Evolutionary conservation across 2,329 filamentous ascomycete species (phyloP).

Genomic region (Spiromastix sp.): DNA sequence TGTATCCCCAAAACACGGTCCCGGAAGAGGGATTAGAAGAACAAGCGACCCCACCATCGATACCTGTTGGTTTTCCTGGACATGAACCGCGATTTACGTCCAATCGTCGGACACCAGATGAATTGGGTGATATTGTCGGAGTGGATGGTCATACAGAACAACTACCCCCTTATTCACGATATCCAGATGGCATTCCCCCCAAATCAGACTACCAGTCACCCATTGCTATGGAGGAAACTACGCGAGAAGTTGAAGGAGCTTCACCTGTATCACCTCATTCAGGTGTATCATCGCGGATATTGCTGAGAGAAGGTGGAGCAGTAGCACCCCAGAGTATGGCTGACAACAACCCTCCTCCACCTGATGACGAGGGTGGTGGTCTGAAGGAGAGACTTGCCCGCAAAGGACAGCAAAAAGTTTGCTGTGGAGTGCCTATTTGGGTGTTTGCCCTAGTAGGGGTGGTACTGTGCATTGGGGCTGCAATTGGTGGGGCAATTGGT

Average conservation of each 20-base stretch:
- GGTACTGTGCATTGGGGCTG: conserved; percentile 38
- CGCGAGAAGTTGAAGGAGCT: conserved; percentile 29
- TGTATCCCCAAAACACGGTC: conserved; percentile 74
- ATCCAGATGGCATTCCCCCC: conserved; percentile 63
- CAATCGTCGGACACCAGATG: conserved; percentile 58
- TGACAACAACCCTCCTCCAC: conserved; percentile 10
- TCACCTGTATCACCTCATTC: conserved; percentile 19
- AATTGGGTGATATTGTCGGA: conserved; percentile 76
- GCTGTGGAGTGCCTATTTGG: conserved; percentile 44
- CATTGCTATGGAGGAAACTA: conserved; percentile 22
- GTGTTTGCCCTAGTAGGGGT: conserved; percentile 37
- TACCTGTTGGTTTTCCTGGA: conserved; percentile 67
- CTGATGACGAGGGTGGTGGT: conserved; percentile 20
- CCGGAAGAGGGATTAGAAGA: conserved; percentile 44
- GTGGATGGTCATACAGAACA: conserved; percentile 84
- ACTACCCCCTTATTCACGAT: conserved; percentile 81
- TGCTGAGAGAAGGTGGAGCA: conserved; percentile 10
- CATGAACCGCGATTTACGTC: conserved; percentile 56
- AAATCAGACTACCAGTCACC: conserved; percentile 39
- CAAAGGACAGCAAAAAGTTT: conserved; percentile 32
- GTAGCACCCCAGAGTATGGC: no score
- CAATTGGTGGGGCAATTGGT: conserved; percentile 45
- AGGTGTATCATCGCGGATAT: conserved; percentile 22
- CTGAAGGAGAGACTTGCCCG: conserved; percentile 36
- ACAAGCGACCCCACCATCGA: conserved; percentile 19